Base-by-base conservation (phyloP, 257 asterid species). In the Solanum medicagineum region DNA sequence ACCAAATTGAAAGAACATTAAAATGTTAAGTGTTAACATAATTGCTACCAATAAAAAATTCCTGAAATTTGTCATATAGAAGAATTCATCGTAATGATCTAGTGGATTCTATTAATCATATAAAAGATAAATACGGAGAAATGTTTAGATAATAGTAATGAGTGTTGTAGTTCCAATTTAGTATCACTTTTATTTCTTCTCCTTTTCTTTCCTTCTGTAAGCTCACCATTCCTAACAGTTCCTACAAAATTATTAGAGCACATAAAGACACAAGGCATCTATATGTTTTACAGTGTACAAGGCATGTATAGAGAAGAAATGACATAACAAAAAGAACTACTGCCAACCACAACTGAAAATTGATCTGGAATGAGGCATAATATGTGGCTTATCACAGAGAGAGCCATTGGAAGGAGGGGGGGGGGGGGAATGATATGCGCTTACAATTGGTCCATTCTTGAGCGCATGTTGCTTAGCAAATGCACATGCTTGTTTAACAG, bases 361-460 rank as follows among this genome's bases (percentile, higher is more conserved):
- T 26, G 29, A 79, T 26, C 47, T 79, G 62, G 83, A 74, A 85
- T 68, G 42, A 87, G 32, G 44, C 40, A 42, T 79, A 53, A 20
- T 22, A 84, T 53, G 85, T 85, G 91, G 98, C 42, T 47, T 74
- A 22, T 26, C 20, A 26, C 11, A 26, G 6, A 19, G 10, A 7
- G 24, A 8, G 12, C 42, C 42, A 5, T 5, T 36, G 0, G 6
- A 0, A 1, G 42, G 42, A 6, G 42, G 36, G 36, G 36, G 36
- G 40, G 40, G 40, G 40, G 40, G 40, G 40, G 6, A 0, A 36
- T 42, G 54, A 16, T 13, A 85, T 45, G 84, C 71, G 90, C 99
- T 94, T 90, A 94, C 99, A 89, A 95, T 94, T 84, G 99, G 99
- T 89, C 99, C 99, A 90, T 95, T 95, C 93, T 94, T 94, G 84